phyloP scores from a whole-genome alignment of 257 asterid genomes.

The Nicotiana obtusifolia region DNA sequence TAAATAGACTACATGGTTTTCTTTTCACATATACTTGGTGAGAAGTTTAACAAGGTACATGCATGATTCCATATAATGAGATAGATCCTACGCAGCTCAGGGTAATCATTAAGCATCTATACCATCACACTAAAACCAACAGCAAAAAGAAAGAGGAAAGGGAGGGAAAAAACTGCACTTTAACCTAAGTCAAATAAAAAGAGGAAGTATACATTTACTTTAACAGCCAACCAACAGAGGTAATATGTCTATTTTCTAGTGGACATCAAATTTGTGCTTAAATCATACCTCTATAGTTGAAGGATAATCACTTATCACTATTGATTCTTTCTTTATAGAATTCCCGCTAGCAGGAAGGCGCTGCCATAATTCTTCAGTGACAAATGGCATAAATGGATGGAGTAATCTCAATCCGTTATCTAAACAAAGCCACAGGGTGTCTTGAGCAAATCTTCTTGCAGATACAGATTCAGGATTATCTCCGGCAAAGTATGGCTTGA shows the following conservation, averaged over 20 bases:
- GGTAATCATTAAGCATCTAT: neutral
- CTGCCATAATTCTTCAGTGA: constrained; percentile 97
- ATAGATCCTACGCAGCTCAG: neutral
- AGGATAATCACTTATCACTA: constrained; percentile 80
- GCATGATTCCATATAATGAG: neutral
- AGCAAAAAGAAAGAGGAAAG: neutral
- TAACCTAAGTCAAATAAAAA: neutral
- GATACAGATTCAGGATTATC: constrained; percentile 39
- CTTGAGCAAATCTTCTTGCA: constrained; percentile 63
- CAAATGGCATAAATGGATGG: constrained; percentile 95
- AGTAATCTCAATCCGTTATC: constrained; percentile 81
- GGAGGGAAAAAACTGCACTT: neutral
- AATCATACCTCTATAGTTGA: constrained; percentile 56
- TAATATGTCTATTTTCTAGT: neutral
- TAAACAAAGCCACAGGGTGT: constrained; percentile 84
- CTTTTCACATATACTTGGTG: neutral
- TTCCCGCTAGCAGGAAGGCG: constrained; percentile 70
- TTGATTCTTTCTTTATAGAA: constrained; percentile 64
- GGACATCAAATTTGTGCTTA: neutral
- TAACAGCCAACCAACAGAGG: neutral
- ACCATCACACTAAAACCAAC: neutral
- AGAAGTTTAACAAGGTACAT: neutral
- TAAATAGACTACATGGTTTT: neutral
- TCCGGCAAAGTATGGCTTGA: constrained; percentile 74
- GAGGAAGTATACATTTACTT: neutral